Evolutionary conservation across 1,284 basidiomycete species (phyloP), one percentile per base, ranked within the genome.

Genomic region (Leccinum cinnamomeum): DNA sequence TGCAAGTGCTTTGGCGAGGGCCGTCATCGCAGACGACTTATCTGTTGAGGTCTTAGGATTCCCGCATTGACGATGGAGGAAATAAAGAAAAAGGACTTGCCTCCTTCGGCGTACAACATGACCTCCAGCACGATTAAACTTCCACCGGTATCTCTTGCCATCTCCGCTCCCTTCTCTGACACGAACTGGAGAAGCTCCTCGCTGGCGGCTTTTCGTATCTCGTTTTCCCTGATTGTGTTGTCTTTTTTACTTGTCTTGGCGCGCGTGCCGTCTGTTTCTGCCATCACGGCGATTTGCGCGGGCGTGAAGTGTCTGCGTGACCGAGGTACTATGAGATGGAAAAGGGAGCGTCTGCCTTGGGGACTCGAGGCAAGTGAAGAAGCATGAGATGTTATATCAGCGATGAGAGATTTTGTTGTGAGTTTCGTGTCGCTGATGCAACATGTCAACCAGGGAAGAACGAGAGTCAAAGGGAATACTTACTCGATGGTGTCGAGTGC

Each of bases 401-500:
- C 74, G 2, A 95, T 80, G 53, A 96, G 79, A 1, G 88, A 87
- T 78, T 95, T 95, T 37, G 85, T 81, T 53, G 91, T 84, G 54
- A 95, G 82, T 79, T 95, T 95, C 3, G 94, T 95, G 73, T 95
- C 94, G 68, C 92, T 94, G 68, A 5, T 46, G 18, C 39, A 56
- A 10, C 41, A 39, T 23, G 53, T 69, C 41, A 68, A 51, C 50
- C 50, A 64, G 50, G 18, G 25, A 28, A 30, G 41, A 25, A 48
- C 18, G 18, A 23, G 16, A 61, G 53, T 25, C 35, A 57, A 53
- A 33, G 2, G 16, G 18, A 30, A 41, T 78, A 8, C 85, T 57
- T 73, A 94, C 92, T 96, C 94, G 58, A 92, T 89, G 53, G 91
- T 84, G 72, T 96, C 94, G 16, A 95, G 81, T 2, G 91, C 91